phyloP scores from a whole-genome alignment of 257 asterid species.

The Echites panduratus region DNA sequence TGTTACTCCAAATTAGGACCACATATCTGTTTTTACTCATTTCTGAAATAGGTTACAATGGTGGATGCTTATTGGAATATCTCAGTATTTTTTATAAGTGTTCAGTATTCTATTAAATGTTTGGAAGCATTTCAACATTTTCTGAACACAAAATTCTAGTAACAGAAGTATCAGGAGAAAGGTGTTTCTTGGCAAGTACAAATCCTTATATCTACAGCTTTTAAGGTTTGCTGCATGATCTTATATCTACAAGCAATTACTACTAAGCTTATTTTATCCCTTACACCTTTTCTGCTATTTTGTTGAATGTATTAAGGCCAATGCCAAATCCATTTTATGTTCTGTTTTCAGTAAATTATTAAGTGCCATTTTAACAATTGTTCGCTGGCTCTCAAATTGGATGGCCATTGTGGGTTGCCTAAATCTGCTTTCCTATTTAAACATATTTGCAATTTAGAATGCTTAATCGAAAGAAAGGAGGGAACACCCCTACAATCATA shows the following conservation, averaged over 20 bases:
- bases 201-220: too few species aligned
- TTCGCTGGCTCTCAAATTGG: background rate
- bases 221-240: background rate
- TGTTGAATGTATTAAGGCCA: background rate
- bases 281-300: background rate
- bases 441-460: too few species aligned
- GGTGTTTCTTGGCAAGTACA: background rate
- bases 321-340: background rate
- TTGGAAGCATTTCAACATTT: background rate
- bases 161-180: background rate
- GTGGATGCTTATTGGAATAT: too few species aligned
- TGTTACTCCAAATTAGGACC: too few species aligned
- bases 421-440: background rate
- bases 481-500: background rate
- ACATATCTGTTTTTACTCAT: too few species aligned
- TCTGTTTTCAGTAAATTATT: background rate
- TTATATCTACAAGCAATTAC: background rate
- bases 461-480: too few species aligned
- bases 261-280: background rate
- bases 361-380: background rate
- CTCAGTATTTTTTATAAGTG: background rate
- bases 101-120: background rate
- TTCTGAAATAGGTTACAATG: too few species aligned
- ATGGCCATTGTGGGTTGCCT: too few species aligned
- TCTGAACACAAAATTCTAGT: background rate